Percentiles rank a stretch among this genome's conserved stretches.
Evolutionary conservation across 2,329 filamentous ascomycete species (phyloP).

Genomic region (Xenoacremonium recifei): DNA sequence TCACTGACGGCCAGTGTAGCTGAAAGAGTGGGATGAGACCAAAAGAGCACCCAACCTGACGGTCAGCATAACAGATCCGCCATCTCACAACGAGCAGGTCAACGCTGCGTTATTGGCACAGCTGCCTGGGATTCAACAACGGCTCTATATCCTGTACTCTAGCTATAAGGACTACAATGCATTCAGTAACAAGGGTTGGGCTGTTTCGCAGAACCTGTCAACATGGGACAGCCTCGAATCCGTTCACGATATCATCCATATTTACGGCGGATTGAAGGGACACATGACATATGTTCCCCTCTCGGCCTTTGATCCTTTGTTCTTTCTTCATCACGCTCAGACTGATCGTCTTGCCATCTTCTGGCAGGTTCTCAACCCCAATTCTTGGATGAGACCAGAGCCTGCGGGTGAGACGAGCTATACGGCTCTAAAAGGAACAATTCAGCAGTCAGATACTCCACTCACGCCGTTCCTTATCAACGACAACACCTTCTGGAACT

Average conservation of each 20-base stretch:
- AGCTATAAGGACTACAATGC: slow-evolving; percentile 65
- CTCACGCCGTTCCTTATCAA: slow-evolving; percentile 66
- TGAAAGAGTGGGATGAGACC: slow-evolving; percentile 59
- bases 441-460: slow-evolving; percentile 54
- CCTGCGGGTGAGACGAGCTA: slow-evolving; percentile 58
- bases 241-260: slow-evolving; percentile 63
- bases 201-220: slow-evolving; percentile 42
- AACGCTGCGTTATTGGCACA: slow-evolving; percentile 44
- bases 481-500: slow-evolving; percentile 65
- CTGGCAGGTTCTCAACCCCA: slow-evolving; percentile 73
- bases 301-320: slow-evolving; percentile 76
- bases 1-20: slow-evolving; percentile 36
- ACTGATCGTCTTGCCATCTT: slow-evolving; percentile 74
- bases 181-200: slow-evolving; percentile 69
- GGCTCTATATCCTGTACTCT: slow-evolving; percentile 66
- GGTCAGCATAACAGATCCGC: slow-evolving; percentile 26
- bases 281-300: slow-evolving; percentile 71
- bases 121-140: slow-evolving; percentile 54
- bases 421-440: slow-evolving; percentile 52
- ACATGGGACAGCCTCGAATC: slow-evolving; percentile 64
- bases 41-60: slow-evolving; percentile 50
- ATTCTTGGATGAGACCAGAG: slow-evolving; percentile 62
- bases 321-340: slow-evolving; percentile 75
- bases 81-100: slow-evolving; percentile 60
- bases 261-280: slow-evolving; percentile 56